These are phyloP conservation scores for Dovyalis caffra DNA, from an alignment of 345 rosid species.

Conservation along the genomic window DNA sequence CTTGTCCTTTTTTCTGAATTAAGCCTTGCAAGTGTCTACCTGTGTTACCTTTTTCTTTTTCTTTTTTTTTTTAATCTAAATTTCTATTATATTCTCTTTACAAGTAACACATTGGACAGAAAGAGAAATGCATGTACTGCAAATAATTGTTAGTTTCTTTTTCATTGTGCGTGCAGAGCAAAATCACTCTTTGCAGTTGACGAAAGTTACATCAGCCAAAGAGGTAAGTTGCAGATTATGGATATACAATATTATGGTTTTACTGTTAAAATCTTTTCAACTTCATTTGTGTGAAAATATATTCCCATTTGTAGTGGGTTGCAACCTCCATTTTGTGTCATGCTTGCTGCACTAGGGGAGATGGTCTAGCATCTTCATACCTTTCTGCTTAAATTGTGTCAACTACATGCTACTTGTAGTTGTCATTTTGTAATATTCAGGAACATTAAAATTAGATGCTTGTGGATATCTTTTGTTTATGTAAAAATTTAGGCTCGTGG, in stretches of 20 bases:
- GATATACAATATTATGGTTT: not conserved
- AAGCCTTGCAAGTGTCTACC: no score
- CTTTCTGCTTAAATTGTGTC: not conserved
- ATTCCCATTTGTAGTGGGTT: not conserved
- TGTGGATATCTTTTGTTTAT: no score
- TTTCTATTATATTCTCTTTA: no score
- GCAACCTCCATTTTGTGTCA: not conserved
- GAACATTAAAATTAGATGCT: no score
- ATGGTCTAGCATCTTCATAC: not conserved
- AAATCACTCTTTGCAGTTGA: conserved; percentile 25
- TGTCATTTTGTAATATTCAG: not conserved
- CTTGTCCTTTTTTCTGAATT: no score
- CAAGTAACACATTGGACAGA: no score
- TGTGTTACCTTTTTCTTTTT: no score
- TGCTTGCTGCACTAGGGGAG: not conserved
- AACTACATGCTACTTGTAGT: not conserved
- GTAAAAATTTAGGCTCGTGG: no score
- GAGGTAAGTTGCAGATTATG: conserved; percentile 29
- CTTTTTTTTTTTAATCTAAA: no score
- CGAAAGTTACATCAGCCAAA: conserved; percentile 23
- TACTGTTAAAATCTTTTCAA: not conserved
- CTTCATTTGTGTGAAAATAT: not conserved
- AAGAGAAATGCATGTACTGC: no score
- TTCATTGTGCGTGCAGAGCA: conserved; percentile 28
- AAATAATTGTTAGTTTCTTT: conserved; percentile 13